Conservation (phyloP, 1,284 basidiomycete genomes). For the Trichosporon coremiiforme region DNA sequence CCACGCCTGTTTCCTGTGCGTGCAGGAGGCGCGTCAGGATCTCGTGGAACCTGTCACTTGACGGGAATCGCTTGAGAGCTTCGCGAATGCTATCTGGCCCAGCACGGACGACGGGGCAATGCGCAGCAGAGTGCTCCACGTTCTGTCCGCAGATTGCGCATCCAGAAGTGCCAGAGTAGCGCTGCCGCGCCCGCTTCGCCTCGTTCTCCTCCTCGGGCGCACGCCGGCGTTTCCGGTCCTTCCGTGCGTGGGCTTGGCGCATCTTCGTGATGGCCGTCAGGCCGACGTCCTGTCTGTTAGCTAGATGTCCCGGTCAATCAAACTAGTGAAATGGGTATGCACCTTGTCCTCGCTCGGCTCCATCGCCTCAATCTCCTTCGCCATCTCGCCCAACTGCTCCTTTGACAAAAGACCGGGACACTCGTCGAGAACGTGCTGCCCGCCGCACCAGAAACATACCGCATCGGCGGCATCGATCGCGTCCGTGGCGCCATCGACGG, state of each 20-base stretch:
- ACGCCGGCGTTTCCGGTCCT: conserved; percentile 2
- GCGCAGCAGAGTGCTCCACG: conserved; percentile 8
- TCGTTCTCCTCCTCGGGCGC: background rate
- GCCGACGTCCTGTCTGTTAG: too few species aligned
- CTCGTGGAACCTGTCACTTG: conserved; percentile 15
- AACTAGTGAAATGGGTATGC: too few species aligned
- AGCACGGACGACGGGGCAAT: conserved; percentile 26
- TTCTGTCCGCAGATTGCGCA: conserved; percentile 22
- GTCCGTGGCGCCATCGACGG: background rate
- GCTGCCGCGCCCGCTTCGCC: background rate
- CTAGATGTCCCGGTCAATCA: too few species aligned
- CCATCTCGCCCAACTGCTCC: conserved; percentile 1
- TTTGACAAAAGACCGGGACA: conserved; percentile 16
- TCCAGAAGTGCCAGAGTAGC: conserved; percentile 13
- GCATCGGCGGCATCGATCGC: background rate
- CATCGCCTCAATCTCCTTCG: background rate
- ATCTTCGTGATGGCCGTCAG: conserved; percentile 20
- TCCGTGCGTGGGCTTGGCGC: conserved; percentile 16
- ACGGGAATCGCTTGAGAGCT: conserved; percentile 22
- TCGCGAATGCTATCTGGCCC: conserved; percentile 24
- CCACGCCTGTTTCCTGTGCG: conserved; percentile 9
- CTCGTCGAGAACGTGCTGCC: conserved; percentile 19
- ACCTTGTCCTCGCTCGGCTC: conserved; percentile 20
- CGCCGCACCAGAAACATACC: conserved; percentile 27
- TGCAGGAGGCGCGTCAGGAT: conserved; percentile 22